These are phyloP conservation scores for Aspergillus sergii DNA, from an alignment of 2,329 filamentous ascomycete species.

Conservation along the genomic window DNA sequence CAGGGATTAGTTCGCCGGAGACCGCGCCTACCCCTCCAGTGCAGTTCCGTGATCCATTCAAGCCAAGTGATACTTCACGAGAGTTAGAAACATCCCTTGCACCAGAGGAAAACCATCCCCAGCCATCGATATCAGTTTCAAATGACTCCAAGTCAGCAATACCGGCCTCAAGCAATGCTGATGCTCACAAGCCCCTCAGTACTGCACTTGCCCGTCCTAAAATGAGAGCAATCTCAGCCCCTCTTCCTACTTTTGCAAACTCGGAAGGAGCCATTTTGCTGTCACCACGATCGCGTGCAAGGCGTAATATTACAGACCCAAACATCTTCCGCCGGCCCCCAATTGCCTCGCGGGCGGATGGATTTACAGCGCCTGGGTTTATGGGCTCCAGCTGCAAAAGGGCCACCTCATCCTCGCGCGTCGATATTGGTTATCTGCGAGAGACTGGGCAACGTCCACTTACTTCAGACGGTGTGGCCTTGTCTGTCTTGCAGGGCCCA, in stretches of 20 bases:
- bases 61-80: constrained; percentile 13
- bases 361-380: constrained; percentile 18
- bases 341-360: constrained; percentile 31
- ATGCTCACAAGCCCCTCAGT: constrained; percentile 37
- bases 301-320: constrained; percentile 46
- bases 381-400: constrained; percentile 17
- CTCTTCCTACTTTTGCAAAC: constrained; percentile 27
- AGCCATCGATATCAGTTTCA: constrained; percentile 26
- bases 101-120: constrained; percentile 16
- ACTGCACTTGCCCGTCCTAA: constrained; percentile 32
- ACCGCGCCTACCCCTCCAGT: constrained; percentile 25
- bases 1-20: constrained; percentile 28
- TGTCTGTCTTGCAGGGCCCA: constrained; percentile 33
- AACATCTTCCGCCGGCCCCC: constrained; percentile 39
- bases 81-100: constrained; percentile 10
- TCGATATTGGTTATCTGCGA: constrained; percentile 24
- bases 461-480: constrained; percentile 30
- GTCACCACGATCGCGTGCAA: constrained; percentile 28
- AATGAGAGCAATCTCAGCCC: constrained; percentile 34
- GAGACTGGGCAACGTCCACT: constrained; percentile 25
- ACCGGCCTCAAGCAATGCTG: constrained; percentile 23
- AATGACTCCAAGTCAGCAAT: constrained; percentile 25
- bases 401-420: constrained; percentile 27
- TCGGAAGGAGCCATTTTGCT: constrained; percentile 29
- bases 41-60: constrained; percentile 38